Base-by-base conservation (phyloP, 768 basidiomycete genomes). In the Neoboletus subvelutipes region DNA sequence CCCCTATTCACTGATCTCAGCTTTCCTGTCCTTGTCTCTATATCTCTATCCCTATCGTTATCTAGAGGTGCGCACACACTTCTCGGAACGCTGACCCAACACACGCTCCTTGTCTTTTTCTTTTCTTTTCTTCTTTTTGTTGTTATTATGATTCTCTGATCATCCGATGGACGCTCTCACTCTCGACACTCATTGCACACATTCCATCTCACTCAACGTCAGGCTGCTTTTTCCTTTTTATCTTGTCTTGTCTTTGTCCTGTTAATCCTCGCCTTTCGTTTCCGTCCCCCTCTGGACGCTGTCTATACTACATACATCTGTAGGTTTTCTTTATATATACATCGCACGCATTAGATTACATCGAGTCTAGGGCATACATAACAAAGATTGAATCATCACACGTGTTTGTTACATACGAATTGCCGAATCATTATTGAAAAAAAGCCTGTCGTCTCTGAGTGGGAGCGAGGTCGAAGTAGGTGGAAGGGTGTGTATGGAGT, bases 281-380 rank as follows among this genome's bases (percentile, higher is more conserved):
- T 18, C 20, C 15, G 24, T 3, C 13, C 33, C 33, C 26, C 5
- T 17, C 17, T 10, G 17, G 24, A 1, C 17, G n/a, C 22, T 34
- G 29, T 24, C 12, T 46, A n/a, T 15, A 22, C 33, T 45, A 36
- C 52, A 37, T 45, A 36, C 52, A 37, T 59, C 45, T 60, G 63
- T 64, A 61, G 51, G 48, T 36, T 15, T 34, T 34, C 6, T 53
- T 45, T 29, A n/a, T n/a, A n/a, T n/a, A n/a, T n/a, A 36, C 42
- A 45, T 37, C 49, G 36, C 49, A 55, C 49, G 58, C 52, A 63
- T 54, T 57, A 57, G 48, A 34, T 58, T 57, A 42, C 12, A 29
- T 3, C 15, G 29, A 37, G 9, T 37, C 39, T 20, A 29, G 45
- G 48, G 61, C 28, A 28, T 28, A n/a, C 36, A 63, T 58, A 47